A percentile compares a stretch with the other conserved stretches of the same genome.
Conservation (phyloP, 805 yeast species). For the Lipomyces spencermartinsiae region DNA sequence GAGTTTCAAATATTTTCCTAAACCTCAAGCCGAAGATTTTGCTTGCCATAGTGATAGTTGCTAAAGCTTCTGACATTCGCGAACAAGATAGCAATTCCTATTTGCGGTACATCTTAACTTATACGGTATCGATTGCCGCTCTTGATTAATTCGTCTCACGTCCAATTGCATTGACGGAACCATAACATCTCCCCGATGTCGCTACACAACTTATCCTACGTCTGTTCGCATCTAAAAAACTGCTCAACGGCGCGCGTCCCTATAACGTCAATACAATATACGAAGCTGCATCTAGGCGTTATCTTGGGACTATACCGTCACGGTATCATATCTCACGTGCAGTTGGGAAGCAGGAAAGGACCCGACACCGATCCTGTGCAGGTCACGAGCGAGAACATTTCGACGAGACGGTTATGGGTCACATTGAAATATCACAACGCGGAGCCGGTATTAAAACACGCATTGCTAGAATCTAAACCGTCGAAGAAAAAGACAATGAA, state of each 20-base stretch:
- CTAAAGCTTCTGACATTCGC: neutral
- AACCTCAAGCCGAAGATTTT: neutral
- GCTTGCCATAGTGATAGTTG: neutral
- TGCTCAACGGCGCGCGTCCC: constrained; percentile 77
- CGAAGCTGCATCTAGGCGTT: constrained; percentile 80
- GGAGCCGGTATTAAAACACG: constrained; percentile 73
- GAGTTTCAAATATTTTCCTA: neutral
- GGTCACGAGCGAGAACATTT: constrained; percentile 73
- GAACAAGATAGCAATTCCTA: neutral
- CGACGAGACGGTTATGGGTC: constrained; percentile 88
- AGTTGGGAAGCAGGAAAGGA: constrained; percentile 81
- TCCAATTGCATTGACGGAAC: neutral
- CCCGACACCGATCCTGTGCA: constrained; percentile 65
- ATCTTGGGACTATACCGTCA: constrained; percentile 86
- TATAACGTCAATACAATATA: constrained; percentile 80
- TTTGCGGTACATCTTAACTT: neutral
- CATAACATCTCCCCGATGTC: constrained; percentile 22
- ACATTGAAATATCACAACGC: constrained; percentile 87
- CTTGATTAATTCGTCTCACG: neutral
- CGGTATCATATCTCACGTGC: constrained; percentile 85
- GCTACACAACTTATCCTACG: constrained; percentile 60
- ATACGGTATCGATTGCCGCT: no score
- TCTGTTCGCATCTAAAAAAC: constrained; percentile 89
- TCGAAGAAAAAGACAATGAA: constrained; percentile 73
- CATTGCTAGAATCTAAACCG: constrained; percentile 82